Conservation (phyloP, 2,329 filamentous ascomycete genomes). For the Zasmidium angulare region DNA sequence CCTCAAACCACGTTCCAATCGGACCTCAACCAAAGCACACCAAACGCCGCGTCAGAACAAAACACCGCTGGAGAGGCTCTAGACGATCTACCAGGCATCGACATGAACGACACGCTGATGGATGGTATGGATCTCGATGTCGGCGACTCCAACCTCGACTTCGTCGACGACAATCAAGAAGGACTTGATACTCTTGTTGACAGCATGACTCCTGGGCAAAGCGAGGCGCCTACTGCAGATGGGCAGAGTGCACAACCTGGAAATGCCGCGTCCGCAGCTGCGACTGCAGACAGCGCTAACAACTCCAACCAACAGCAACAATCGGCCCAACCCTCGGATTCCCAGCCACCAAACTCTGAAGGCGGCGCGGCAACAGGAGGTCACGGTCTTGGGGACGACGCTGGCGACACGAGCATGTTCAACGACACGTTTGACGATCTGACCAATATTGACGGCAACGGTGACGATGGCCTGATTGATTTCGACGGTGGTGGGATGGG, state of each 20-base stretch:
- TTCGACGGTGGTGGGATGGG: constrained; percentile 49
- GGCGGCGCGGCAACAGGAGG: neutral
- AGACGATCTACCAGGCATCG: constrained; percentile 18
- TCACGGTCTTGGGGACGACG: neutral
- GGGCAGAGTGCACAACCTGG: neutral
- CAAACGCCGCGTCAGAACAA: neutral
- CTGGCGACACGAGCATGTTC: constrained; percentile 17
- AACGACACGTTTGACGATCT: constrained; percentile 31
- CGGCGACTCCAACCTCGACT: constrained; percentile 16
- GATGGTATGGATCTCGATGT: constrained; percentile 28
- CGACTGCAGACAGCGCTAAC: neutral
- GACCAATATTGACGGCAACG: constrained; percentile 58
- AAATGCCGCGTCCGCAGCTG: neutral
- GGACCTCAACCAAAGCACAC: neutral
- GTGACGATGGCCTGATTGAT: constrained; percentile 47
- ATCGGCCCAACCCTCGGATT: neutral
- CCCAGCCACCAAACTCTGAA: neutral
- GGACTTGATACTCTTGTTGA: neutral
- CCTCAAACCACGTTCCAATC: neutral
- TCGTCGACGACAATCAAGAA: constrained; percentile 12
- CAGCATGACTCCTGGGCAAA: neutral
- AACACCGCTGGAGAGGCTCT: constrained; percentile 40
- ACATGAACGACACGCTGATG: constrained; percentile 23
- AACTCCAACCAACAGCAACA: neutral
- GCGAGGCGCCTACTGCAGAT: neutral